Evolutionary conservation across 495 filamentous ascomycete genomes (phyloP).

Genomic region (Monascus purpureus): DNA sequence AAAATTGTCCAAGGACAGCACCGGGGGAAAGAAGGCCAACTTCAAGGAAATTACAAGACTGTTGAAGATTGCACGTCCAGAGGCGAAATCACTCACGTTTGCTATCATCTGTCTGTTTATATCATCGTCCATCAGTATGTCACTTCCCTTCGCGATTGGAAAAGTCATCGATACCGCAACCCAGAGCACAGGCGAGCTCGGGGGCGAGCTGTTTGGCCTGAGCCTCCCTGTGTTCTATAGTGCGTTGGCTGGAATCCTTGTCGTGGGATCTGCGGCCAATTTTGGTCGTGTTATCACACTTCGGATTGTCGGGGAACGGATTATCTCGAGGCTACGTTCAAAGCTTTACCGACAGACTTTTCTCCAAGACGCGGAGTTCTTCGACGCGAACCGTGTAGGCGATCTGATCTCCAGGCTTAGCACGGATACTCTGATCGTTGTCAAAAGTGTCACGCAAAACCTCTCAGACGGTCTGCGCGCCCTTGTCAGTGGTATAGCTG

Average conservation of each 20-base stretch:
- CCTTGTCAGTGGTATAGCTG: conserved; percentile 74
- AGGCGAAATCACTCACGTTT: conserved; percentile 59
- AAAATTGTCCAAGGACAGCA: conserved; percentile 66
- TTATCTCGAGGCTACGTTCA: conserved; percentile 78
- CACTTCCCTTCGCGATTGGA: conserved; percentile 89
- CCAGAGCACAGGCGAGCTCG: conserved; percentile 33
- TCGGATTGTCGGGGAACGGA: conserved; percentile 87
- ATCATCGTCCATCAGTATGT: conserved; percentile 84
- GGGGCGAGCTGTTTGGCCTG: conserved; percentile 52
- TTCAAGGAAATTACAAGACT: conserved; percentile 72
- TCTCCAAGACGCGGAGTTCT: conserved; percentile 94
- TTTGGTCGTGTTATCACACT: conserved; percentile 89
- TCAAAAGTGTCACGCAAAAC: conserved; percentile 97
- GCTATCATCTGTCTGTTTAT: conserved; percentile 76
- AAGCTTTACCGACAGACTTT: conserved; percentile 84
- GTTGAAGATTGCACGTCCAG: conserved; percentile 76
- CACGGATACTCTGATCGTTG: conserved; percentile 92
- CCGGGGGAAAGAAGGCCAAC: conserved; percentile 46
- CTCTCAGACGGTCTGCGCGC: conserved; percentile 85
- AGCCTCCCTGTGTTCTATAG: conserved; percentile 65
- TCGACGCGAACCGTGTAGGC: conserved; percentile 92
- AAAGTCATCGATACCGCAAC: conserved; percentile 86
- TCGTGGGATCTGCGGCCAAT: conserved; percentile 69
- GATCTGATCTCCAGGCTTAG: conserved; percentile 90
- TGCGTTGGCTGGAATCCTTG: conserved; percentile 53